A percentile compares a stretch with the other conserved stretches of the same genome.
Evolutionary conservation across 805 yeast genomes (phyloP).

Genomic region (Crinitomyces ghanaensis): DNA sequence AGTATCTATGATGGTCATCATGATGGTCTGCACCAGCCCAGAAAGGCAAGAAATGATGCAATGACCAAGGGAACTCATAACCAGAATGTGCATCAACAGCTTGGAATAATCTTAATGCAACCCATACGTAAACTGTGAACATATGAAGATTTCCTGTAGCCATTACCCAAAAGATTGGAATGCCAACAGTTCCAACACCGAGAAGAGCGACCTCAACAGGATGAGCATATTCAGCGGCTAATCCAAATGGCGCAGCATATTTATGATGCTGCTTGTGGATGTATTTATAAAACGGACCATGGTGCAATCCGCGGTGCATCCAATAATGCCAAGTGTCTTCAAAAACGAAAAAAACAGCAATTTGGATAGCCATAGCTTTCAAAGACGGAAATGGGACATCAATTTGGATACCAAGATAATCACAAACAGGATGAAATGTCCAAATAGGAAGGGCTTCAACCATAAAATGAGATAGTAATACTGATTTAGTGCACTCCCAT

Average conservation of each 20-base stretch:
- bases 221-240: slow-evolving; percentile 96
- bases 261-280: slow-evolving; percentile 97
- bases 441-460: slow-evolving; percentile 95
- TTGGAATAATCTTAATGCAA: slow-evolving; percentile 77
- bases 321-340: slow-evolving; percentile 98
- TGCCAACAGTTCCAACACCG: slow-evolving; percentile 94
- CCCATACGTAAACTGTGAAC: slow-evolving; percentile 85
- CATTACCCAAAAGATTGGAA: slow-evolving; percentile 77
- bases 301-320: slow-evolving; percentile 83
- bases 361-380: slow-evolving; percentile 49
- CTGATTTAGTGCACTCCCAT: slow-evolving; percentile 83
- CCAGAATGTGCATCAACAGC: slow-evolving; percentile 98
- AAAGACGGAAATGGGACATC: slow-evolving; percentile 76
- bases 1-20: slow-evolving; percentile 93
- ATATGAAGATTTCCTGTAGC: slow-evolving; percentile 70
- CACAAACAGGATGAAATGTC: slow-evolving; percentile 92
- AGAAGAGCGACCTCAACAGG: slow-evolving; percentile 84
- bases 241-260: slow-evolving; percentile 95
- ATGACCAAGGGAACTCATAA: slow-evolving; percentile 94
- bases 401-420: slow-evolving; percentile 62
- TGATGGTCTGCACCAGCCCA: slow-evolving; percentile 99
- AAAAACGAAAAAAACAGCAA: slow-evolving; percentile 64
- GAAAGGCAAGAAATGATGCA: slow-evolving; percentile 83
- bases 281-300: slow-evolving; percentile 74
- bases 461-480: slow-evolving; percentile 72